phyloP scores from a whole-genome alignment of 2,329 filamentous ascomycete species.

The Eutypella sp. region DNA sequence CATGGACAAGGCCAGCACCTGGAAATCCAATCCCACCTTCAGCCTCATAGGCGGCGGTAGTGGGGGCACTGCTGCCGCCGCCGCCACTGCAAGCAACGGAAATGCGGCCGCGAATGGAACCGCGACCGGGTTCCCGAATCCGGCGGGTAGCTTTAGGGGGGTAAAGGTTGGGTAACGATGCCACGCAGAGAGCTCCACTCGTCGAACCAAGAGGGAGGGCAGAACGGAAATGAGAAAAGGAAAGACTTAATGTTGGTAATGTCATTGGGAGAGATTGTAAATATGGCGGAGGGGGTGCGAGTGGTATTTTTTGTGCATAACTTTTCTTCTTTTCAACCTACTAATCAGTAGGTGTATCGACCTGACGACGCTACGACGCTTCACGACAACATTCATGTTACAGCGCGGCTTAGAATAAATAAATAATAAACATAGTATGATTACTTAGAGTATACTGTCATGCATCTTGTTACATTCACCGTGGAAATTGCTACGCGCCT shows the following conservation, averaged over 20 bases:
- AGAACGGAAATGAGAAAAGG: background rate
- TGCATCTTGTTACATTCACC: no score
- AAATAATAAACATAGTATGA: no score
- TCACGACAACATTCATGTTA: background rate
- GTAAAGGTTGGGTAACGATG: no score
- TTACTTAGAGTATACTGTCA: no score
- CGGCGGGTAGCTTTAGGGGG: no score
- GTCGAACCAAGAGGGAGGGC: background rate
- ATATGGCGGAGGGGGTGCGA: background rate
- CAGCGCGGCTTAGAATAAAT: background rate
- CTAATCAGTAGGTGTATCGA: no score
- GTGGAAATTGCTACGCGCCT: no score
- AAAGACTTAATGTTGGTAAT: background rate
- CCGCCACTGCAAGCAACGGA: background rate
- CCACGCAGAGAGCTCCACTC: no score
- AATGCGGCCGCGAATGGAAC: background rate
- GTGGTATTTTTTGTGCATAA: background rate
- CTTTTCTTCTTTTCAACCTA: no score
- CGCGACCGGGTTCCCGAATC: no score
- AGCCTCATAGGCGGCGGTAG: no score
- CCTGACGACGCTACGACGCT: slow-evolving; percentile 1
- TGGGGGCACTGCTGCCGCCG: background rate
- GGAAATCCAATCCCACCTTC: no score
- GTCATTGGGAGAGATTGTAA: background rate
- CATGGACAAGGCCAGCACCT: slow-evolving; percentile 52